These are phyloP conservation scores for Colletotrichum destructivum DNA, from an alignment of 2,329 filamentous ascomycete genomes.

Conservation along the genomic window DNA sequence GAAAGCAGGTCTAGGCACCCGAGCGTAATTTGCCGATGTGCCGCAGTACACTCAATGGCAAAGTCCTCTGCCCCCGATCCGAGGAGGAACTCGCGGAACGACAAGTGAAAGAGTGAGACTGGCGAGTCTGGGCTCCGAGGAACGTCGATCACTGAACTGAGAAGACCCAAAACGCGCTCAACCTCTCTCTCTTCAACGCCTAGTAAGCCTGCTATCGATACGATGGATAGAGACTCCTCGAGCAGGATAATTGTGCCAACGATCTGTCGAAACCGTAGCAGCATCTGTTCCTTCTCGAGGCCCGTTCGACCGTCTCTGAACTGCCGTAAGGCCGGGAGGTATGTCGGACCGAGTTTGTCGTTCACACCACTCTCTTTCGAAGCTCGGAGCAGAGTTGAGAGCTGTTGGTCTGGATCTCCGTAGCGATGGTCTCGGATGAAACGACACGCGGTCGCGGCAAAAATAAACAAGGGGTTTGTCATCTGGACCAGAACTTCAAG, in stretches of 20 bases:
- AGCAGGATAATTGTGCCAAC: slow-evolving; percentile 21
- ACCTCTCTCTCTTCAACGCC: not conserved
- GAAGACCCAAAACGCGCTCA: not conserved
- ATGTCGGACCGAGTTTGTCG: not conserved
- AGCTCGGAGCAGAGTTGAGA: not conserved
- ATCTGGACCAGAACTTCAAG: slow-evolving; percentile 5
- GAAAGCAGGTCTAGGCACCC: not conserved
- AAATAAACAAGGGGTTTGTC: slow-evolving; percentile 44
- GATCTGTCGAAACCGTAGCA: not conserved
- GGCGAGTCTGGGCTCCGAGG: not conserved
- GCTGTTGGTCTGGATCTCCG: not conserved
- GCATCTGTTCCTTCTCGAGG: not conserved
- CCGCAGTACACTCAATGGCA: not conserved
- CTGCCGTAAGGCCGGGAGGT: not conserved
- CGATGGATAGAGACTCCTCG: not conserved
- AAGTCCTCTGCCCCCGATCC: slow-evolving; percentile 2
- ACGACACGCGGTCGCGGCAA: slow-evolving; percentile 43
- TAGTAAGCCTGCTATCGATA: not conserved
- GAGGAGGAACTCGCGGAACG: slow-evolving; percentile 23
- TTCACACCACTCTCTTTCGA: not conserved
- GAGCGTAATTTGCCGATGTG: slow-evolving; percentile 1
- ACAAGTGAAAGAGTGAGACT: not conserved
- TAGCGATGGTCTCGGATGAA: slow-evolving; percentile 2
- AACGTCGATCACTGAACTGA: slow-evolving; percentile 1
- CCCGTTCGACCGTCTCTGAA: not conserved